These are phyloP conservation scores for Oenanthe javanica DNA, from an alignment of 140 eudicot species.

Conservation along the genomic window DNA sequence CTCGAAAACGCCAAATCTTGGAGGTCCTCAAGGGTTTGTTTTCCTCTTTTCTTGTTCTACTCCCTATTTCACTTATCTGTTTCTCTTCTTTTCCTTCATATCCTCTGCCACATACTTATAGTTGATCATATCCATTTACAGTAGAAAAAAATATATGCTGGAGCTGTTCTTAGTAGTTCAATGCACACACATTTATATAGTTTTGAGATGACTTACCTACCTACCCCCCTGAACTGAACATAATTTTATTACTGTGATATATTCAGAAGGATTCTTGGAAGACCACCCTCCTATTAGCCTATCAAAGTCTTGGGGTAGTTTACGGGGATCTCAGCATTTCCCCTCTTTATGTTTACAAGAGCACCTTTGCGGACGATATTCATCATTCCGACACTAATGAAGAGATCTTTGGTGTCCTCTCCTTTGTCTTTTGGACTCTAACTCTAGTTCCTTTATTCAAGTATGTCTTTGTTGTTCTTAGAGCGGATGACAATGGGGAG, in stretches of 20 bases:
- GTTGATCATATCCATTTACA: background rate
- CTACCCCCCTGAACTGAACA: background rate
- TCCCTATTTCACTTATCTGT: background rate
- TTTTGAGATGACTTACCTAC: background rate
- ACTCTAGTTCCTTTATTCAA: conserved; percentile 81
- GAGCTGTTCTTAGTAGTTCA: background rate
- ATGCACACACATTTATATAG: background rate
- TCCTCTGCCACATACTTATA: background rate
- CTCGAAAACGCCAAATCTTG: background rate
- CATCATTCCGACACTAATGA: conserved; percentile 88
- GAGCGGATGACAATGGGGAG: conserved; percentile 94
- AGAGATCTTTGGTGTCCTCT: conserved; percentile 83
- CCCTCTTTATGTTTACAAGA: conserved; percentile 80
- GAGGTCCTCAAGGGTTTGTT: background rate
- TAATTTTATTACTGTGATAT: background rate
- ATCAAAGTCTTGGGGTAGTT: conserved; percentile 90
- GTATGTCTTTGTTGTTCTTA: conserved; percentile 75
- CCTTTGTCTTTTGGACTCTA: conserved; percentile 85
- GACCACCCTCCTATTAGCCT: conserved; percentile 66
- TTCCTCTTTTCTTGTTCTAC: background rate
- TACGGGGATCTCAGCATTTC: conserved; percentile 93
- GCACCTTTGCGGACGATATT: conserved; percentile 88
- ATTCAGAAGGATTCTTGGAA: conserved; percentile 74
- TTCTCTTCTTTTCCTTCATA: background rate
- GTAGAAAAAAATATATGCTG: background rate